phyloP scores from a whole-genome alignment of 495 filamentous ascomycete species.

The Lasiosphaeris hirsuta region DNA sequence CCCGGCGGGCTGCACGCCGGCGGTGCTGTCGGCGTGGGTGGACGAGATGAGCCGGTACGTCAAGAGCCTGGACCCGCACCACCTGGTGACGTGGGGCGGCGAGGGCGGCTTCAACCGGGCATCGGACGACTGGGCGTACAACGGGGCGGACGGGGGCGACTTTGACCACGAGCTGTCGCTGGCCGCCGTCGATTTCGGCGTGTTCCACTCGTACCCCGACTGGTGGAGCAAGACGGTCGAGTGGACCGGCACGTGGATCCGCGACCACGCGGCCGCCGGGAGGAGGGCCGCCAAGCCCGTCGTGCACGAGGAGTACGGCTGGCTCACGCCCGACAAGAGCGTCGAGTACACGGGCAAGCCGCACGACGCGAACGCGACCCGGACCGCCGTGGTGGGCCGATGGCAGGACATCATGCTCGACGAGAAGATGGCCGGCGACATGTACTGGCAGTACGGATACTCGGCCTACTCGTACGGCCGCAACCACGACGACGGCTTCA shows the following conservation, averaged over 20 bases:
- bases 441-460: slow-evolving; percentile 67
- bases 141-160: slow-evolving; percentile 57
- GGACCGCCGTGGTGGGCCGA: slow-evolving; percentile 45
- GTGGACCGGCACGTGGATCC: slow-evolving; percentile 57
- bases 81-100: slow-evolving; percentile 52
- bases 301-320: slow-evolving; percentile 67
- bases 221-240: slow-evolving; percentile 40
- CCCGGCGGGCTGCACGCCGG: slow-evolving; percentile 37
- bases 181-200: slow-evolving; percentile 60
- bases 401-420: slow-evolving; percentile 58
- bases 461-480: slow-evolving; percentile 50
- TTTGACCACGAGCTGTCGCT: slow-evolving; percentile 59
- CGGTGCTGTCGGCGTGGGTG: slow-evolving; percentile 45
- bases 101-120: slow-evolving; percentile 46
- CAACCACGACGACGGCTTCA: slow-evolving; percentile 59
- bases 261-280: slow-evolving; percentile 56
- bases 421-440: slow-evolving; percentile 51
- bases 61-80: slow-evolving; percentile 48
- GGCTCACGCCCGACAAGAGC: slow-evolving; percentile 39
- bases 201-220: slow-evolving; percentile 64
- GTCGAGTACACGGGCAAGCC: slow-evolving; percentile 31
- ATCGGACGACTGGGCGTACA: slow-evolving; percentile 58
- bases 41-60: slow-evolving; percentile 46
- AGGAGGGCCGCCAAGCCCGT: slow-evolving; percentile 60
- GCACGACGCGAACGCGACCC: slow-evolving; percentile 33